phyloP scores from a whole-genome alignment of 2,329 filamentous ascomycete species.

The Fusarium agapanthi region DNA sequence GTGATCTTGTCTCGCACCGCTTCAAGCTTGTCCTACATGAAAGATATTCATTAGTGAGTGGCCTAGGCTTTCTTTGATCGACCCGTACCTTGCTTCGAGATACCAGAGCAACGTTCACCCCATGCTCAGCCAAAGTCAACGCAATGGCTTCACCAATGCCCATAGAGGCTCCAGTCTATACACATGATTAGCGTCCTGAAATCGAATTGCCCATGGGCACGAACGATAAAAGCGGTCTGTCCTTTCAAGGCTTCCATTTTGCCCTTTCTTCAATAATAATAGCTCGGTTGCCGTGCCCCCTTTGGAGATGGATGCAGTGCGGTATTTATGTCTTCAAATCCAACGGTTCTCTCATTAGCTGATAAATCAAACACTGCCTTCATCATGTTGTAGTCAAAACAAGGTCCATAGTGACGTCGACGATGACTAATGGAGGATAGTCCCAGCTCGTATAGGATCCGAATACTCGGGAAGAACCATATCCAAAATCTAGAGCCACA shows the following conservation, averaged over 20 bases:
- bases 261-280: accelerated
- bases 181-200: accelerated
- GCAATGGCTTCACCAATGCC: constrained; percentile 16
- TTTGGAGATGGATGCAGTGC: too few species aligned
- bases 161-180: constrained; percentile 12
- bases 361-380: background rate
- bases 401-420: background rate
- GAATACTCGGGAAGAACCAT: background rate
- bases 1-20: background rate
- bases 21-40: background rate
- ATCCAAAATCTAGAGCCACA: background rate
- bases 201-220: accelerated
- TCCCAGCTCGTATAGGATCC: background rate
- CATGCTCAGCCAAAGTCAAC: background rate
- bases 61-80: accelerated
- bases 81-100: background rate
- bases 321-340: background rate
- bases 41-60: background rate
- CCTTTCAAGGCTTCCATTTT: background rate
- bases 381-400: background rate
- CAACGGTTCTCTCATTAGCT: accelerated
- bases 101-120: background rate
- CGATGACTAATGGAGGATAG: background rate
- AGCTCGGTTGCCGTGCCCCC: too few species aligned
- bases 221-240: background rate